These are phyloP conservation scores for Microsporum ferrugineum DNA, from an alignment of 2,329 filamentous ascomycete species.

Conservation along the genomic window DNA sequence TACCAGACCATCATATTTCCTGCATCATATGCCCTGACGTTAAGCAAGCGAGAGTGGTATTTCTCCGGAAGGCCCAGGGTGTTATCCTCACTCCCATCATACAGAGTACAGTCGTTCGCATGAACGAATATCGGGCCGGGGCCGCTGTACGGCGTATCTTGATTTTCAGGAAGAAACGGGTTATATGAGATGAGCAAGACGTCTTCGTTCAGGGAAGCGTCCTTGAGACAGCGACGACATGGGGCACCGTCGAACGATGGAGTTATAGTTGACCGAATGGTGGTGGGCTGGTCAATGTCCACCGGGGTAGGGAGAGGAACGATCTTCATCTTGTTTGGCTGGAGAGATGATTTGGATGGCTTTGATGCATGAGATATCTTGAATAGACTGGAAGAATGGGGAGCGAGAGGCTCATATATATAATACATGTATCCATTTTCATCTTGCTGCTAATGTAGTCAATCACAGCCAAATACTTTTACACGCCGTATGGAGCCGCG, in stretches of 20 bases:
- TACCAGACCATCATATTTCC: slow-evolving; percentile 6
- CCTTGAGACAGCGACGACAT: slow-evolving; percentile 6
- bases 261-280: not conserved
- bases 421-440: not conserved
- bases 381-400: not conserved
- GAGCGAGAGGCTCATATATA: not conserved
- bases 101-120: not conserved
- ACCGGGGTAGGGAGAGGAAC: slow-evolving; percentile 6
- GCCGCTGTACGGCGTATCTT: not conserved
- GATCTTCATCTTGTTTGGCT: not conserved
- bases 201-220: not conserved
- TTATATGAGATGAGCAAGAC: slow-evolving; percentile 6
- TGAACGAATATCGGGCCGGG: slow-evolving; percentile 6
- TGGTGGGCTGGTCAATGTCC: not conserved
- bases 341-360: not conserved
- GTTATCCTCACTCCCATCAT: not conserved
- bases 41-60: not conserved
- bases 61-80: not conserved
- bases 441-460: not conserved
- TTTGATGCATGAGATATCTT: not conserved
- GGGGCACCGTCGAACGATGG: not conserved
- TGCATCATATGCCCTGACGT: not conserved
- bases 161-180: slow-evolving; percentile 1
- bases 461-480: not conserved
- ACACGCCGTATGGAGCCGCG: not conserved